These are phyloP conservation scores for Chalciporus pseudorubinellus DNA, from an alignment of 768 basidiomycete genomes.

Conservation along the genomic window DNA sequence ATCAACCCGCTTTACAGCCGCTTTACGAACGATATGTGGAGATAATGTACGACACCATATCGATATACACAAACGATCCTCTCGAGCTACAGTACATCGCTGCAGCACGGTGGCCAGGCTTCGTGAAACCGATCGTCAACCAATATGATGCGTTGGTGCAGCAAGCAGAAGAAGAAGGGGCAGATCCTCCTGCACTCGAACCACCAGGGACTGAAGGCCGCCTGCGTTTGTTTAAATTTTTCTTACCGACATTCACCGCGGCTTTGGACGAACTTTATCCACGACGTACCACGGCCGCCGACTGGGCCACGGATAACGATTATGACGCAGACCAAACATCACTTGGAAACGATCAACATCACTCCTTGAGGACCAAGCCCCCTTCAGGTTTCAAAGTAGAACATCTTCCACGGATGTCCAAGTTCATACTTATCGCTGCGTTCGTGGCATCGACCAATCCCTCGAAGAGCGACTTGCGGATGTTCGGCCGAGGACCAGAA, in stretches of 20 bases:
- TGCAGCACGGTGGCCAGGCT: conserved; percentile 79
- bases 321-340: conserved; percentile 31
- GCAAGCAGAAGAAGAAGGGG: conserved; percentile 22
- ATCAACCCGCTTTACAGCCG: conserved; percentile 53
- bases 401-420: conserved; percentile 62
- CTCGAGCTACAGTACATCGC: conserved; percentile 73
- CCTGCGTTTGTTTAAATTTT: conserved; percentile 62
- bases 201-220: conserved; percentile 56
- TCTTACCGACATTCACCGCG: conserved; percentile 57
- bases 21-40: conserved; percentile 65
- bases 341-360: neutral
- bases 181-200: conserved; percentile 27
- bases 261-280: conserved; percentile 71
- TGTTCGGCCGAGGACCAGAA: conserved; percentile 76
- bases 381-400: conserved; percentile 22
- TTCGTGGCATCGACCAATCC: conserved; percentile 88
- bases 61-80: conserved; percentile 62
- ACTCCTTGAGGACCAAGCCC: conserved; percentile 4
- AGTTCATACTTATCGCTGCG: conserved; percentile 71
- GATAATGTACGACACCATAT: conserved; percentile 58
- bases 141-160: conserved; percentile 33
- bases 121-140: conserved; percentile 65
- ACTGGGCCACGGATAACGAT: conserved; percentile 57
- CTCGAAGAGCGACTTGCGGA: conserved; percentile 69
- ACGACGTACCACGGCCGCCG: conserved; percentile 57